Percentiles rank a stretch among this genome's conserved stretches.
These are phyloP conservation scores for Eucalyptus sp. DNA, from an alignment of 345 rosid species.

Conservation along the genomic window DNA sequence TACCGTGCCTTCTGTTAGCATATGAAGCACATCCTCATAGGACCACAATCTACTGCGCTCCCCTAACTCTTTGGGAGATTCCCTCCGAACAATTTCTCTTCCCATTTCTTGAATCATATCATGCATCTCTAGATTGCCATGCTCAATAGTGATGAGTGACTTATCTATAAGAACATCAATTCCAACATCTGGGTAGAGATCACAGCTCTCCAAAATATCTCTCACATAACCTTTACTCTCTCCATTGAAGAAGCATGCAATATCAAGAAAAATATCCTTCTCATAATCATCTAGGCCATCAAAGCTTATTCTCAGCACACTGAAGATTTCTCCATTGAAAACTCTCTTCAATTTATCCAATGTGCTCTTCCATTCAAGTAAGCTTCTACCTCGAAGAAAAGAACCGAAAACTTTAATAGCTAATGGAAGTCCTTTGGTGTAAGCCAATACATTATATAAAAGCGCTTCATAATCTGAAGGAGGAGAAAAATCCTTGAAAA, in stretches of 20 bases:
- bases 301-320: background rate
- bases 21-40: background rate
- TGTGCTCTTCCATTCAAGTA: background rate
- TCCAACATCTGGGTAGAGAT: background rate
- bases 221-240: background rate
- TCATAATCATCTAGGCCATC: background rate
- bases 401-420: background rate
- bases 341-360: background rate
- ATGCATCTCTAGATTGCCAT: slow-evolving; percentile 3
- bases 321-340: background rate
- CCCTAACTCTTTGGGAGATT: slow-evolving; percentile 8
- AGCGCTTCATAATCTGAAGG: background rate
- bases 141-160: background rate
- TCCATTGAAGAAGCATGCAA: slow-evolving; percentile 8
- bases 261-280: slow-evolving; percentile 2
- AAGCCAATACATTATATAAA: background rate
- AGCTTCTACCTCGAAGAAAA: background rate
- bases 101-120: slow-evolving; percentile 21
- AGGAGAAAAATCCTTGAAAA: background rate
- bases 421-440: slow-evolving; percentile 3
- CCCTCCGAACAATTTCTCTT: slow-evolving; percentile 2
- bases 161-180: background rate
- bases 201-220: background rate
- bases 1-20: background rate
- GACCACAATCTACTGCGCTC: background rate